phyloP scores from a whole-genome alignment of 2,329 filamentous ascomycete genomes.

The Trichoderma aggressivum region DNA sequence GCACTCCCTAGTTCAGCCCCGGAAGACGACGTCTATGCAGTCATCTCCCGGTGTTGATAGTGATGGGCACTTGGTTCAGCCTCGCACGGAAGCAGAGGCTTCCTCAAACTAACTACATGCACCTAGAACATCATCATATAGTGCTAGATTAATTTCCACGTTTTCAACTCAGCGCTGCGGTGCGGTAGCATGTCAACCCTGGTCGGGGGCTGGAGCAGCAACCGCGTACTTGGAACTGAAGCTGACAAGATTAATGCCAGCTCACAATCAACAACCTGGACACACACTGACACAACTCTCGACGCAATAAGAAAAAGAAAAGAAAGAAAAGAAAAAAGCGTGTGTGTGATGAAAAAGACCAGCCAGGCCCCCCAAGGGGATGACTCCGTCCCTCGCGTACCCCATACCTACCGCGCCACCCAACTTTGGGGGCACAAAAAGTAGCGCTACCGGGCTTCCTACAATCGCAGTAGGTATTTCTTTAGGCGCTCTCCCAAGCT shows the following conservation, averaged over 20 bases:
- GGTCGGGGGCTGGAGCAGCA: neutral
- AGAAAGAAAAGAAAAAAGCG: neutral
- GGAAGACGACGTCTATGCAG: constrained; percentile 1
- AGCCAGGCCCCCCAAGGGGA: neutral
- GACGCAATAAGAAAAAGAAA: neutral
- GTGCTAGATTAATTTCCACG: neutral
- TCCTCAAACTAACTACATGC: neutral
- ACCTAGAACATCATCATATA: neutral
- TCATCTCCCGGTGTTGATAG: neutral
- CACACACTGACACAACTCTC: neutral
- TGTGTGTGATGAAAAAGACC: neutral
- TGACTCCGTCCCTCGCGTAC: neutral
- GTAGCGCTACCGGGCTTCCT: neutral
- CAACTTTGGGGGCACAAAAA: neutral
- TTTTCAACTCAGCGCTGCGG: neutral
- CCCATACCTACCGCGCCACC: neutral
- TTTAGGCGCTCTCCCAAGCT: neutral
- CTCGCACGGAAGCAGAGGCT: neutral
- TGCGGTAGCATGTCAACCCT: neutral
- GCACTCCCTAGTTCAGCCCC: constrained; percentile 9
- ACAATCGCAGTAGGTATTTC: no score
- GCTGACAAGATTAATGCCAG: neutral
- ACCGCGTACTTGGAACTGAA: constrained; percentile 1
- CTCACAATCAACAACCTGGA: neutral
- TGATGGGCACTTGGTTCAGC: constrained; percentile 12